phyloP scores from a whole-genome alignment of 2,329 filamentous ascomycete species.

The Pseudocercospora crystallina region DNA sequence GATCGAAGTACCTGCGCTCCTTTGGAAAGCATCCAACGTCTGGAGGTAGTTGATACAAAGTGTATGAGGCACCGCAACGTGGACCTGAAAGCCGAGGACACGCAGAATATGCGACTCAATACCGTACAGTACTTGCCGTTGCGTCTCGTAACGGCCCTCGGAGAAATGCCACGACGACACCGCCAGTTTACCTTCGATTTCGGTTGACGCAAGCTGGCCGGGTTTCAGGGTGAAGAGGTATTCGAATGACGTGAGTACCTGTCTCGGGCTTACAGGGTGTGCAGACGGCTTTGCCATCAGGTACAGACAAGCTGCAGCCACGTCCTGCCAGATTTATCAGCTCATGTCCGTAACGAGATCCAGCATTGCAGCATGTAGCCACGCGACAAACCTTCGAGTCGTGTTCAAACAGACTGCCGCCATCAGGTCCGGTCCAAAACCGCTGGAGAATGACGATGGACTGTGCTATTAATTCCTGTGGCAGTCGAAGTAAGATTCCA shows the following conservation, averaged over 20 bases:
- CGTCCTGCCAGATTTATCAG: constrained; percentile 56
- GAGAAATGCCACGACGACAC: constrained; percentile 56
- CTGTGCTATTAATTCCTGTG: constrained; percentile 81
- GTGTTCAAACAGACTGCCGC: constrained; percentile 51
- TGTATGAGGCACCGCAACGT: constrained; percentile 81
- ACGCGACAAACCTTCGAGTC: constrained; percentile 49
- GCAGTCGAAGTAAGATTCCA: constrained; percentile 76
- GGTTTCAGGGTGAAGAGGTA: constrained; percentile 70
- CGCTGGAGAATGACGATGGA: constrained; percentile 79
- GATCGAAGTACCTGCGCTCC: constrained; percentile 51
- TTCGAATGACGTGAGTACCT: constrained; percentile 79
- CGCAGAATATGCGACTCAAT: constrained; percentile 76
- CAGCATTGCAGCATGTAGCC: neutral
- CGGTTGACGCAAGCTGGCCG: constrained; percentile 42
- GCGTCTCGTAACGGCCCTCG: constrained; percentile 68
- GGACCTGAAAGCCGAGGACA: constrained; percentile 75
- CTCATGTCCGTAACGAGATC: no score
- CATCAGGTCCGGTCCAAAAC: constrained; percentile 68
- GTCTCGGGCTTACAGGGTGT: constrained; percentile 71
- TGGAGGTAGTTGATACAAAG: constrained; percentile 91
- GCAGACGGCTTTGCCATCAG: constrained; percentile 80
- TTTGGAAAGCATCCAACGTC: constrained; percentile 68
- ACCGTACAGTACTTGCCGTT: constrained; percentile 65
- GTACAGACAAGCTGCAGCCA: constrained; percentile 79
- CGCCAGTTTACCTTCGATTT: constrained; percentile 8